These are phyloP conservation scores for Yarrowia sp. DNA, from an alignment of 805 yeast genomes.

Conservation along the genomic window DNA sequence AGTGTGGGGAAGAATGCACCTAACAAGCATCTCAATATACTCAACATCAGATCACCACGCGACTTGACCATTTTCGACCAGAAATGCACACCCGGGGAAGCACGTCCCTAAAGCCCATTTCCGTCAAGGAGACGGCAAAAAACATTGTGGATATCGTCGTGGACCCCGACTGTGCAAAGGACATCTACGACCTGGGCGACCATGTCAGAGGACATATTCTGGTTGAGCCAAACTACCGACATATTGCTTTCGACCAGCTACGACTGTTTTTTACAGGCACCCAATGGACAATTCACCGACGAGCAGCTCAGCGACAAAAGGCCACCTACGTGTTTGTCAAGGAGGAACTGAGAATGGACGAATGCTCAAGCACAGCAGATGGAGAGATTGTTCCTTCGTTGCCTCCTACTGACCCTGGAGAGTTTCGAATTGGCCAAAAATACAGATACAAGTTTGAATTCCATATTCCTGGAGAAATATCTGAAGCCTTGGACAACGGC, in stretches of 20 bases:
- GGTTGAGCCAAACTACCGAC: constrained; percentile 6
- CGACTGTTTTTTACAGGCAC: background rate
- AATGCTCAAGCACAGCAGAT: background rate
- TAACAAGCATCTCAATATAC: background rate
- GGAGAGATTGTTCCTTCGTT: background rate
- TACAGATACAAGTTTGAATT: constrained; percentile 18
- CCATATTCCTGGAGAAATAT: constrained; percentile 5
- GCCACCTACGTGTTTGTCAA: constrained; percentile 16
- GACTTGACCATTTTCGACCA: background rate
- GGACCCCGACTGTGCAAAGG: constrained; percentile 15
- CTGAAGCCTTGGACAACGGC: constrained; percentile 7
- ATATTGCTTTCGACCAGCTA: constrained; percentile 5
- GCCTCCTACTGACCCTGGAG: background rate
- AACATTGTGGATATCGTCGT: constrained; percentile 16
- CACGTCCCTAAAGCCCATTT: constrained; percentile 16
- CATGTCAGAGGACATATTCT: constrained; percentile 3
- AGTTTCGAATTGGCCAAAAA: constrained; percentile 1
- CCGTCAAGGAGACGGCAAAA: constrained; percentile 17
- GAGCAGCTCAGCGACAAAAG: constrained; percentile 16
- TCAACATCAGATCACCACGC: constrained; percentile 3
- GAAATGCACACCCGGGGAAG: constrained; percentile 13
- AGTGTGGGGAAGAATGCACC: constrained; percentile 20
- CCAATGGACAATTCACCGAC: constrained; percentile 14
- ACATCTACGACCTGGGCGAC: constrained; percentile 10
- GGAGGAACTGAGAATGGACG: constrained; percentile 16